A percentile compares a stretch with the other conserved stretches of the same genome.
phyloP scores from a whole-genome alignment of 2,329 filamentous ascomycete genomes.

The Plectosphaerella cucumerina region DNA sequence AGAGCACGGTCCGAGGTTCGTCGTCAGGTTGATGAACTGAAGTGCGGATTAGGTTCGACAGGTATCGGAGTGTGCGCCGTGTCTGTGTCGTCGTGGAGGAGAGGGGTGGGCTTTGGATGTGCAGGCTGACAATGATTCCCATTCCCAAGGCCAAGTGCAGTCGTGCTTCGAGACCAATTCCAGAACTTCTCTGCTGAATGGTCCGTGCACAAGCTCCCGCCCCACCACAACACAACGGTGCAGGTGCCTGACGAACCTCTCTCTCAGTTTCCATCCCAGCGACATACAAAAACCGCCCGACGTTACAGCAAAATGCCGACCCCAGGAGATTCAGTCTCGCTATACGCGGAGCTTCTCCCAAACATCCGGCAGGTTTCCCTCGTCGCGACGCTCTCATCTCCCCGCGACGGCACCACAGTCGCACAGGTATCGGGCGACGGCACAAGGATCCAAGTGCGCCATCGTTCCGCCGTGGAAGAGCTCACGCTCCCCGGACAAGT shows the following conservation, averaged over 20 bases:
- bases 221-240: neutral
- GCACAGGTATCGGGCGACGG: constrained; percentile 42
- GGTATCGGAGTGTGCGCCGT: no score
- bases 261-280: neutral
- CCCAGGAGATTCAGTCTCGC: constrained; percentile 17
- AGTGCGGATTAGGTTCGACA: no score
- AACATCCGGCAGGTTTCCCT: constrained; percentile 63
- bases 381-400: constrained; percentile 44
- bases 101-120: no score
- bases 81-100: no score
- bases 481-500: constrained; percentile 41
- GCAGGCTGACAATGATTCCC: no score
- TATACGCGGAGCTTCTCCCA: constrained; percentile 62
- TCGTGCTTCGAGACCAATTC: no score
- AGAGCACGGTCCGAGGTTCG: no score
- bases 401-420: constrained; percentile 34
- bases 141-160: no score
- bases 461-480: constrained; percentile 31
- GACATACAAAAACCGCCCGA: no score
- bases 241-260: neutral
- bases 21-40: no score
- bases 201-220: neutral
- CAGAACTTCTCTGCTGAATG: neutral
- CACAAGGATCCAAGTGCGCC: constrained; percentile 39
- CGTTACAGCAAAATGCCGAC: neutral